Evolutionary conservation across 1,139 yeast species (phyloP).

Genomic region (Blastobotrys petasosporus): DNA sequence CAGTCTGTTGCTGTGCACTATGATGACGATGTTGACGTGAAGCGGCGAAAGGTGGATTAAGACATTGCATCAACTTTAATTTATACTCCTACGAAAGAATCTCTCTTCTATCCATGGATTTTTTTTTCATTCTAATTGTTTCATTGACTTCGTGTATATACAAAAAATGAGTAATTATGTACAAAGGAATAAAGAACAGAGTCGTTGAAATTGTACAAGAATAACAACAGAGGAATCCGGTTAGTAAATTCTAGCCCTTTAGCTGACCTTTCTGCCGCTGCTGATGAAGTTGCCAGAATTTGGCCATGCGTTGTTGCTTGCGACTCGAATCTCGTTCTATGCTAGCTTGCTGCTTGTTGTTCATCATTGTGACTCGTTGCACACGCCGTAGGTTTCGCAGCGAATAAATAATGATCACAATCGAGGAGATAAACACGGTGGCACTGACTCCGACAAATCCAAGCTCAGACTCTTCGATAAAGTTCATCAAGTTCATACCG

Average conservation of each 20-base stretch:
- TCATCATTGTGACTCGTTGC: slow-evolving; percentile 64
- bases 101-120: neutral
- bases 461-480: slow-evolving; percentile 68
- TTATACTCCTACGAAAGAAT: neutral
- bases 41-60: neutral
- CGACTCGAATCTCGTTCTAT: neutral
- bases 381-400: slow-evolving; percentile 48
- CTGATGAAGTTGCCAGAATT: neutral
- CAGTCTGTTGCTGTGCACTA: slow-evolving; percentile 4
- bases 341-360: neutral
- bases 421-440: slow-evolving; percentile 38
- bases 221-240: too few relatives aligned
- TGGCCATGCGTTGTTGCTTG: neutral
- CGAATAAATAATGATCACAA: slow-evolving; percentile 35
- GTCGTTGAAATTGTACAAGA: too few relatives aligned
- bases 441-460: slow-evolving; percentile 65
- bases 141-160: too few relatives aligned
- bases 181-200: too few relatives aligned
- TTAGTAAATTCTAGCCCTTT: too few relatives aligned
- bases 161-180: too few relatives aligned
- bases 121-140: neutral
- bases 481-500: slow-evolving; percentile 94
- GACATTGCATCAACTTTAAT: neutral
- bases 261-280: too few relatives aligned
- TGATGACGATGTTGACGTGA: slow-evolving; percentile 3